Conservation (phyloP, 257 asterid species). For the Solanum habrochaites region DNA sequence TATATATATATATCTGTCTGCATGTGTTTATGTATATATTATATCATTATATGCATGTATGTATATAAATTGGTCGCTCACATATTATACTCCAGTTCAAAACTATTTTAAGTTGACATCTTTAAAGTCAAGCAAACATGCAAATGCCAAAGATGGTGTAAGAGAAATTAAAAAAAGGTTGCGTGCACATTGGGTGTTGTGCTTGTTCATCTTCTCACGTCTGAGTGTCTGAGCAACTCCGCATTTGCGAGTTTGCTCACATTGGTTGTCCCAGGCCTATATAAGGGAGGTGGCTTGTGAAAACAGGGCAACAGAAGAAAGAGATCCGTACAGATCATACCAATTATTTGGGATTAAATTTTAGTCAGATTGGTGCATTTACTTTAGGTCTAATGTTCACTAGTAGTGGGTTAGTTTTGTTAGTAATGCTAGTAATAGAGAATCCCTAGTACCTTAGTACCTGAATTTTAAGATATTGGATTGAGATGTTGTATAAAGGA, state of each 20-base stretch:
- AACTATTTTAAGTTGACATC: neutral
- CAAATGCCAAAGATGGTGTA: neutral
- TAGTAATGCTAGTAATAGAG: neutral
- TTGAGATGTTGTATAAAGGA: neutral
- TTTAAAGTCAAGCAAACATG: neutral
- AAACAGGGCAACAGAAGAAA: neutral
- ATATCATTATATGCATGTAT: neutral
- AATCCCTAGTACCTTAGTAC: neutral
- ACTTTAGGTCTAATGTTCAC: neutral
- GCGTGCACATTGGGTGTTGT: neutral
- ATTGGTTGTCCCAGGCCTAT: neutral
- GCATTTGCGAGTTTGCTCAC: neutral
- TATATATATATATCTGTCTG: neutral
- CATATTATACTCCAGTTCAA: neutral
- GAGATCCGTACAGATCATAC: neutral
- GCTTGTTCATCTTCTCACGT: neutral
- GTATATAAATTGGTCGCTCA: neutral
- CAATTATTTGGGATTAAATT: neutral
- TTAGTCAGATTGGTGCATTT: neutral
- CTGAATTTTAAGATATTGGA: neutral
- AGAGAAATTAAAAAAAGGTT: neutral
- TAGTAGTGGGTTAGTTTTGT: neutral
- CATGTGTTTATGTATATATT: neutral
- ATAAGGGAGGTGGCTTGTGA: neutral
- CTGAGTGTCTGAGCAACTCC: neutral